These are phyloP conservation scores for Triticum monococcum DNA, from an alignment of 176 grass and related monocot species.

Conservation along the genomic window DNA sequence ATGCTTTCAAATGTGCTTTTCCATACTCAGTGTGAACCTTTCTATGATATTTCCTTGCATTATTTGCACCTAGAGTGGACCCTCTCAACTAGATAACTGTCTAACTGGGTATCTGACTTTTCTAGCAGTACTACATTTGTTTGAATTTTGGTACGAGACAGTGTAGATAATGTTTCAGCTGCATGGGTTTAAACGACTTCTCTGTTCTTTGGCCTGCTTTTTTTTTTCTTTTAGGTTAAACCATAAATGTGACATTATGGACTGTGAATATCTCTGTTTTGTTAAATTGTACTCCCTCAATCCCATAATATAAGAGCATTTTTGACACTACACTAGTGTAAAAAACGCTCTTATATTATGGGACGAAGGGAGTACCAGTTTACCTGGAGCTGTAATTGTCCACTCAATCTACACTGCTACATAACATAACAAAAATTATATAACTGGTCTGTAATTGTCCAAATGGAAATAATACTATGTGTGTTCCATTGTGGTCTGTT, in stretches of 20 bases:
- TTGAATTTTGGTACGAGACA: not conserved
- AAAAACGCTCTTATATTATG: too few species aligned
- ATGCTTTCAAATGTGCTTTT: not conserved
- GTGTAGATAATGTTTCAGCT: not conserved
- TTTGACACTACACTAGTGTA: too few species aligned
- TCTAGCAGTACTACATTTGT: not conserved
- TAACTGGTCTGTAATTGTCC: not conserved
- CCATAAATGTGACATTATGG: not conserved
- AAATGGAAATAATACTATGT: not conserved
- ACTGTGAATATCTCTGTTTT: not conserved
- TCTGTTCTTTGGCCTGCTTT: not conserved
- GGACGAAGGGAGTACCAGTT: not conserved
- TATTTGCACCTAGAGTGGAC: not conserved
- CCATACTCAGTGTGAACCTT: not conserved
- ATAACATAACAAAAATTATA: not conserved
- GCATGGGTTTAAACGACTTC: not conserved
- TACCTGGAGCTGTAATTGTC: too few species aligned
- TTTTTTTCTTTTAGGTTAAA: not conserved
- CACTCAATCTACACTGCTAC: not conserved
- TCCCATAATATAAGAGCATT: too few species aligned
- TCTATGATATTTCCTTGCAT: not conserved
- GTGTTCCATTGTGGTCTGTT: not conserved
- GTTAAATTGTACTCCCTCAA: not conserved
- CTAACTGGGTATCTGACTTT: not conserved
- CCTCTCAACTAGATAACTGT: not conserved